Evolutionary conservation across 1,139 yeast species (phyloP), one percentile per base, ranked within the genome.

Genomic region (Petasospora rhodanensis): DNA sequence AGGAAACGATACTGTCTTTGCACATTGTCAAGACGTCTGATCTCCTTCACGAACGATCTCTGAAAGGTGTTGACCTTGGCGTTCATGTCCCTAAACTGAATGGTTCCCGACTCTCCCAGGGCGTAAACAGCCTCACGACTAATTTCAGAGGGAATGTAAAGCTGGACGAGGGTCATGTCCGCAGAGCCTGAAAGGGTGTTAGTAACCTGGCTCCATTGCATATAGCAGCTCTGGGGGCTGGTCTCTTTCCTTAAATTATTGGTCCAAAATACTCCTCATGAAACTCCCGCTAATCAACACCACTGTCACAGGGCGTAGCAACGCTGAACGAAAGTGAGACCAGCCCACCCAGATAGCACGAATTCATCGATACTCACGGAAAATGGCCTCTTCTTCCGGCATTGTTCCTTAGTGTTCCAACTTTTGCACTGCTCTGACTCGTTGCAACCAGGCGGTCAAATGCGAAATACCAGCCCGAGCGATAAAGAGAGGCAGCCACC

Each of bases 41-140:
- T 74, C 51, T 91, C 97, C 47, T 71, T 72, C 32, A 91, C 85
- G 55, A 82, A 91, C 1, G 94, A 75, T 44, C 97, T 70, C 59
- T 89, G 96, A 61, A 91, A 93, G 4, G 87, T 69, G 38, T 82
- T 80, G 35, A 84, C 73, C 49, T 73, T 75, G 30, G 80, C 67
- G 59, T 91, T 91, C 59, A 91, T 68, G 59, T 91, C 97, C 40
- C 96, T 72, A 59, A 93, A 87, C 55, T 93, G 97, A 18, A 91
- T 82, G 35, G 74, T 66, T 2, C 96, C 96, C 39, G 81, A 63
- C 42, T 77, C 76, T 7, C 98, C 98, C 25, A 91, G 63, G 4
- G 80, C 73, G 34, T 82, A 79, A 11, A 87, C 93, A 40, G 86
- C 79, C 42, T 87, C 95, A 43, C 97, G 69, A 7, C 95, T 84